phyloP scores from a whole-genome alignment of 257 asterid genomes.

The Solanum dulcamara region DNA sequence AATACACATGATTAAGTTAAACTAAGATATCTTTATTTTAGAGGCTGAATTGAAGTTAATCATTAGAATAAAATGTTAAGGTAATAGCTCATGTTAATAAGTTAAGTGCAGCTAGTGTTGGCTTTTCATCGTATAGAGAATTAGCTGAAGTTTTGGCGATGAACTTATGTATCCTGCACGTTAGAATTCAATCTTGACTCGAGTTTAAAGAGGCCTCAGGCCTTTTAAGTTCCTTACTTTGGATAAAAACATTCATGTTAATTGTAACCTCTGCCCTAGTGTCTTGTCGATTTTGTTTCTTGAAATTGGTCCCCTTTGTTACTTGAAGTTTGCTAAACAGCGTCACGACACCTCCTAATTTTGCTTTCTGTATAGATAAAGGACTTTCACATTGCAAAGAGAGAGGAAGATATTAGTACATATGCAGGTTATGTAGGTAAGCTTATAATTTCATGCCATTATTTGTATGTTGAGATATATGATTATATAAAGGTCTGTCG shows the following conservation, averaged over 20 bases:
- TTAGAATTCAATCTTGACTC: neutral
- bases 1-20: neutral
- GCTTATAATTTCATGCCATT: neutral
- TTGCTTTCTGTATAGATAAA: slow-evolving; percentile 13
- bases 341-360: no score
- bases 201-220: neutral
- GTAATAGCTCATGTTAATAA: neutral
- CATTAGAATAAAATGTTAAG: neutral
- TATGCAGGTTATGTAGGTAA: slow-evolving; percentile 63
- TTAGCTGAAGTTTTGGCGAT: neutral
- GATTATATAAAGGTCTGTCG: neutral
- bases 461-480: neutral
- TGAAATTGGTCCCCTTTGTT: no score
- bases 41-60: neutral
- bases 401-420: slow-evolving; percentile 55
- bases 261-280: neutral
- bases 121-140: neutral
- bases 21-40: neutral
- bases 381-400: slow-evolving; percentile 45
- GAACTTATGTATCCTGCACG: neutral
- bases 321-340: no score
- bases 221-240: no score
- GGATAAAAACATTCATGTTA: neutral
- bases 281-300: no score
- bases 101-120: neutral